These are phyloP conservation scores for Metrosideros polymorpha DNA, from an alignment of 441 rosid species.

Conservation along the genomic window DNA sequence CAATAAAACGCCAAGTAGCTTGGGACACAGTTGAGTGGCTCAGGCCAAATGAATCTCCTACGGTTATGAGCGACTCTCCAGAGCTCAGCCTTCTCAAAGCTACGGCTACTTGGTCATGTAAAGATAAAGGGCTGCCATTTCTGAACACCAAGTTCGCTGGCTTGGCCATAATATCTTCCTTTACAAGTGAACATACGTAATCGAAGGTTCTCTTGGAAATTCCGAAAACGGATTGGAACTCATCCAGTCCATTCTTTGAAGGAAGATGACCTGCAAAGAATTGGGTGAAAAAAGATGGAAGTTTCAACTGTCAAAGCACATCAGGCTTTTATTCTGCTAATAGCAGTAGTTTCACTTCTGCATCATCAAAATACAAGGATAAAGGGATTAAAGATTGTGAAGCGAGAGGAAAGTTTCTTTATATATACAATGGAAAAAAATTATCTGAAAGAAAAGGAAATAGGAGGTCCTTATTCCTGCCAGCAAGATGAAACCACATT, in stretches of 20 bases:
- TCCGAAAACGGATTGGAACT: slow-evolving; percentile 32
- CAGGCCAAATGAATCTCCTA: slow-evolving; percentile 71
- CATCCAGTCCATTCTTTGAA: slow-evolving; percentile 29
- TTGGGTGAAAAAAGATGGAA: background rate
- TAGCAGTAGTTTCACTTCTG: background rate
- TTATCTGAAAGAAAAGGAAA: background rate
- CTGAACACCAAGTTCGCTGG: slow-evolving; percentile 40
- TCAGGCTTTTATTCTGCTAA: background rate
- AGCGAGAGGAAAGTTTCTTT: background rate
- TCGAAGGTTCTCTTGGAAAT: slow-evolving; percentile 43
- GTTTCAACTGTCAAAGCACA: background rate
- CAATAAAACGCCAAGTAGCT: slow-evolving; percentile 88
- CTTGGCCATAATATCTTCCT: slow-evolving; percentile 40
- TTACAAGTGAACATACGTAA: slow-evolving; percentile 53
- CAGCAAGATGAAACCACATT: background rate
- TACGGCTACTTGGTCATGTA: slow-evolving; percentile 71
- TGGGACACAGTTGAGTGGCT: slow-evolving; percentile 90
- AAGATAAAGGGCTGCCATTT: slow-evolving; percentile 49
- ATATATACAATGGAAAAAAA: background rate
- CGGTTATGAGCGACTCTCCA: slow-evolving; percentile 64
- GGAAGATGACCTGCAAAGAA: slow-evolving; percentile 27
- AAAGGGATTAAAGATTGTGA: background rate
- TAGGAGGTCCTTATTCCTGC: background rate
- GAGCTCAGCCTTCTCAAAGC: slow-evolving; percentile 91
- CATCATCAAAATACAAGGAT: background rate